Evolutionary conservation across 2,329 filamentous ascomycete species (phyloP).

Genomic region (Colletotrichum noveboracense): DNA sequence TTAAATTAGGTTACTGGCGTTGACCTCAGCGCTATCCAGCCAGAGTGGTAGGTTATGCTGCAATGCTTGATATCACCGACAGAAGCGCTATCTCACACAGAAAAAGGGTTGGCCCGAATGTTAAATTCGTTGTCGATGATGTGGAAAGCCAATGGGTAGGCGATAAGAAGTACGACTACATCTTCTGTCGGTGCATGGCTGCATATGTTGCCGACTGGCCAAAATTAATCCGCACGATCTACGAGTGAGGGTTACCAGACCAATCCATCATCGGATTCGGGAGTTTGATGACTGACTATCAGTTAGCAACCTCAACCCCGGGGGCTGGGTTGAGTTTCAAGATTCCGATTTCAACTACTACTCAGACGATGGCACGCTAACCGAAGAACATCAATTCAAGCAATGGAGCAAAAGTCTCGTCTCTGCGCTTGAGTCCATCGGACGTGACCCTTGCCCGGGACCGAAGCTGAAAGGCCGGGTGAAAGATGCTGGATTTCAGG

Average conservation of each 20-base stretch:
- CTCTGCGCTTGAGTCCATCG: slow-evolving; percentile 28
- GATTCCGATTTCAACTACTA: slow-evolving; percentile 23
- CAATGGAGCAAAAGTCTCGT: slow-evolving; percentile 21
- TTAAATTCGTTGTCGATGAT: slow-evolving; percentile 43
- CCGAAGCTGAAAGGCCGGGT: slow-evolving; percentile 28
- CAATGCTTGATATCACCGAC: fast-evolving
- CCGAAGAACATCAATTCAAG: not conserved
- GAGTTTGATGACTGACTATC: not conserved
- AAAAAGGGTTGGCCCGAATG: slow-evolving; percentile 33
- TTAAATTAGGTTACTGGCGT: slow-evolving; percentile 32
- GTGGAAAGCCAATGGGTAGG: slow-evolving; percentile 31
- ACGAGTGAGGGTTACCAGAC: slow-evolving; percentile 17
- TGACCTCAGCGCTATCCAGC: slow-evolving; percentile 35
- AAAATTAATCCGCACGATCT: slow-evolving; percentile 25
- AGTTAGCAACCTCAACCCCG: not conserved
- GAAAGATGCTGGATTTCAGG: slow-evolving; percentile 40
- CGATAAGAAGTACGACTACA: slow-evolving; percentile 34
- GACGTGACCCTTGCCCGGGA: slow-evolving; percentile 23
- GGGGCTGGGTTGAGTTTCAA: slow-evolving; percentile 24
- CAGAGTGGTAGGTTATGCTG: slow-evolving; percentile 22
- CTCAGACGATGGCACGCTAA: slow-evolving; percentile 27
- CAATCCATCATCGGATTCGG: not conserved
- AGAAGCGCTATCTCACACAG: not conserved
- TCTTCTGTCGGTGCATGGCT: slow-evolving; percentile 39
- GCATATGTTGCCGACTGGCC: slow-evolving; percentile 36